Percentiles rank a stretch among this genome's conserved stretches.
Evolutionary conservation across 192 early-diverging fungal genomes (phyloP).

Genomic region (Glomus cerebriforme): DNA sequence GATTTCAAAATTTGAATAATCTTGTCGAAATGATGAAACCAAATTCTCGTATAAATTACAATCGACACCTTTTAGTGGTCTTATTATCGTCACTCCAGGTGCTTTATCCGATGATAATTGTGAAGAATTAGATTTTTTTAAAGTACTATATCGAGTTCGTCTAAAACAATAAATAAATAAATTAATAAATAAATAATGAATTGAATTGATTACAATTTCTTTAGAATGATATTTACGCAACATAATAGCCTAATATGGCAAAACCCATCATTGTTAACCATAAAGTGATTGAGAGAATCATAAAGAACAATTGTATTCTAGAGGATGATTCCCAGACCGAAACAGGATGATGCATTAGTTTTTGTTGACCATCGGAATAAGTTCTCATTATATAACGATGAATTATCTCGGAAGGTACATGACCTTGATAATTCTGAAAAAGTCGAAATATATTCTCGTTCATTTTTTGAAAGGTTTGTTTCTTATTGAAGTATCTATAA

Average conservation of each 20-base stretch:
- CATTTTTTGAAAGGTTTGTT: background rate
- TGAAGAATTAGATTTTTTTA: slow-evolving; percentile 43
- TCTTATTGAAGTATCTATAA: background rate
- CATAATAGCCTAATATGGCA: background rate
- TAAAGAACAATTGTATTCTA: slow-evolving; percentile 40
- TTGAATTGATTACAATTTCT: background rate
- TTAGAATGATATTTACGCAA: slow-evolving; percentile 20
- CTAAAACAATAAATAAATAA: slow-evolving; percentile 9
- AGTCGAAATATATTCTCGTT: slow-evolving; percentile 7
- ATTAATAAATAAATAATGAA: background rate
- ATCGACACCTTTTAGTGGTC: slow-evolving; percentile 94
- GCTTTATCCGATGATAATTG: slow-evolving; percentile 41
- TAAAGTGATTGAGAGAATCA: slow-evolving; percentile 43
- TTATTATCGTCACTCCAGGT: slow-evolving; percentile 88
- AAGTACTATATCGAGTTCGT: slow-evolving; percentile 37
- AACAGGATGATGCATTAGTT: slow-evolving; percentile 3
- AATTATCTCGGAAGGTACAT: background rate
- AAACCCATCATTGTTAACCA: slow-evolving; percentile 38
- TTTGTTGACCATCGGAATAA: slow-evolving; percentile 5
- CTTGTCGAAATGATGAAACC: slow-evolving; percentile 81
- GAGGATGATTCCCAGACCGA: slow-evolving; percentile 44
- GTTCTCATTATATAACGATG: background rate
- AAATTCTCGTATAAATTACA: slow-evolving; percentile 80
- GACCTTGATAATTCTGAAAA: background rate
- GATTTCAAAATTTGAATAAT: slow-evolving; percentile 87